A percentile compares a stretch with the other conserved stretches of the same genome.
These are phyloP conservation scores for Sporisorium exsertum DNA, from an alignment of 1,284 basidiomycete species.

Conservation along the genomic window DNA sequence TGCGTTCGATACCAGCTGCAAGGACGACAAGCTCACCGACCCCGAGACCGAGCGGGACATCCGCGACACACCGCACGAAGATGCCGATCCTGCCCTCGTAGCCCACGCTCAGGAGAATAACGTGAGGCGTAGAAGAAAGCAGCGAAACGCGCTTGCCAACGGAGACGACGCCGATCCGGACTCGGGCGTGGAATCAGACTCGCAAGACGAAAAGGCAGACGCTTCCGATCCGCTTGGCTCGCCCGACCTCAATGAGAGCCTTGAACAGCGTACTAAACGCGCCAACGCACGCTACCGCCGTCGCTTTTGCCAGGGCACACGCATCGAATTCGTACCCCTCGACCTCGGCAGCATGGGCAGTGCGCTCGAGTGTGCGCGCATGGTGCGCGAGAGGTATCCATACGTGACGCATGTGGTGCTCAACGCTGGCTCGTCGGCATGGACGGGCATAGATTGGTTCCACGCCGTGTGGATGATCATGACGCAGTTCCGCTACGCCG, in stretches of 20 bases:
- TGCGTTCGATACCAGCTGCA: slow-evolving; percentile 36
- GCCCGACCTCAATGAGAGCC: slow-evolving; percentile 35
- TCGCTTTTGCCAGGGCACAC: slow-evolving; percentile 61
- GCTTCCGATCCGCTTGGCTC: slow-evolving; percentile 1
- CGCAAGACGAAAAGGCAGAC: slow-evolving; percentile 16
- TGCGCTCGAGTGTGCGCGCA: slow-evolving; percentile 61
- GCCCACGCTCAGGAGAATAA: slow-evolving; percentile 51
- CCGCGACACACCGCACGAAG: slow-evolving; percentile 54
- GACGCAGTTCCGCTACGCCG: slow-evolving; percentile 63
- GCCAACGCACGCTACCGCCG: slow-evolving; percentile 61
- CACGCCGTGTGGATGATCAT: slow-evolving; percentile 61
- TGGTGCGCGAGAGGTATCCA: slow-evolving; percentile 54
- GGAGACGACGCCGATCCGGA: slow-evolving; percentile 21
- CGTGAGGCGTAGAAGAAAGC: slow-evolving; percentile 42
- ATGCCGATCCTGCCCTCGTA: slow-evolving; percentile 55
- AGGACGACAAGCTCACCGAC: slow-evolving; percentile 49
- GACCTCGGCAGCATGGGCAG: slow-evolving; percentile 67
- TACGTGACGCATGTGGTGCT: slow-evolving; percentile 69
- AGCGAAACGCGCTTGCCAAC: slow-evolving; percentile 43
- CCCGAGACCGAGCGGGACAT: slow-evolving; percentile 46
- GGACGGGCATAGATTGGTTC: slow-evolving; percentile 66
- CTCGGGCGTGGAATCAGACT: slow-evolving; percentile 4
- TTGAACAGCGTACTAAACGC: slow-evolving; percentile 50
- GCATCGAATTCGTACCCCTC: slow-evolving; percentile 66
- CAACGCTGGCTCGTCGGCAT: slow-evolving; percentile 68